Base-by-base conservation (phyloP, 1,284 basidiomycete species). In the Leccinum angustisporum region DNA sequence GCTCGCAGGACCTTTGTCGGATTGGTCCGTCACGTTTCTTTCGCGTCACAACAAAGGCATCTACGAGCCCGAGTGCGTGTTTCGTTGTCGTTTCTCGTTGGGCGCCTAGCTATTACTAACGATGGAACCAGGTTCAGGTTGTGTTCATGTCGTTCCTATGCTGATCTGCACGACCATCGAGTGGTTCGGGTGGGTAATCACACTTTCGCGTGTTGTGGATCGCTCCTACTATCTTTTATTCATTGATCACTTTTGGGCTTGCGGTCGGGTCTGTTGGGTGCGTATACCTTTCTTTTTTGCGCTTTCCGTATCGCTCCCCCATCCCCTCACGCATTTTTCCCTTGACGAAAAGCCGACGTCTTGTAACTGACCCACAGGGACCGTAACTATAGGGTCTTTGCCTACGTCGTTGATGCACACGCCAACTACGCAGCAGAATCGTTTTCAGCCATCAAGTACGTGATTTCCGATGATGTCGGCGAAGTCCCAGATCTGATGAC, bases 171-270 rank as follows among this genome's bases (percentile, higher is more conserved):
- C 54, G 14, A 40, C 54, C 36, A 56, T 56, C 5, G 54, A 27
- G 27, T 56, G 54, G 54, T 56, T 56, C 36, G 38, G 54, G 38
- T 43, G 54, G 54, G 54, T 38, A 14, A 56, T 56, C 10, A 56
- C 21, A 56, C 36, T 40, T 56, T 27, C 36, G 11, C 10, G 54
- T 40, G 40, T 40, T 40, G 21, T 56, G 54, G 54, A 56, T 56
- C 25, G 54, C 33, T 18, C 54, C 54, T 5, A 27, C 54, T n/a
- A 56, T 56, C 38, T 56, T 56, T 56, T 27, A 43, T 27, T 56
- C 54, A 25, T n/a, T 56, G 25, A 18, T 56, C 25, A 56, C 25
- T 56, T 56, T 56, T 11, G 54, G 54, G 14, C 25, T 56, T 21
- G 36, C 54, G 27, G 36, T 56, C 4, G 38, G 54, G 4, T 40